phyloP scores from a whole-genome alignment of 345 rosid genomes.

The Acer negundo region DNA sequence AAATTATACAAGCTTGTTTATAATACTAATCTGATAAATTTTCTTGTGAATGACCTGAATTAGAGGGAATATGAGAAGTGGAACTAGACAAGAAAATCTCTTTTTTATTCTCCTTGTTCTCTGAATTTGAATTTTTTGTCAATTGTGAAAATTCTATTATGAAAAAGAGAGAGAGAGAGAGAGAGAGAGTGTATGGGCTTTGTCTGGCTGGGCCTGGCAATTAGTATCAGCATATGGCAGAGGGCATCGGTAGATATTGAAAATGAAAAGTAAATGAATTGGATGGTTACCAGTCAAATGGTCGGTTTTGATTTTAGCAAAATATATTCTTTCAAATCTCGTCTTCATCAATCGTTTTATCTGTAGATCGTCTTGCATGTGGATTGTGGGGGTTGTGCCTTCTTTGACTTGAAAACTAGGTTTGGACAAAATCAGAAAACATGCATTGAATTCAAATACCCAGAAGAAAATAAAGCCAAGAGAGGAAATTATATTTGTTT shows the following conservation, averaged over 20 bases:
- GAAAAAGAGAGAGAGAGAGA: background rate
- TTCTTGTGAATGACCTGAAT: background rate
- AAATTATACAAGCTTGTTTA: background rate
- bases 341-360: no score
- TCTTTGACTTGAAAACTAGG: background rate
- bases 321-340: no score
- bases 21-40: background rate
- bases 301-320: background rate
- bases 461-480: background rate
- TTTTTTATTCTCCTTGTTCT: background rate
- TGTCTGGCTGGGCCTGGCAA: background rate
- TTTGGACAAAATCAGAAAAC: background rate
- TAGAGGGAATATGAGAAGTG: background rate
- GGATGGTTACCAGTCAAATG: background rate
- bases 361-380: no score
- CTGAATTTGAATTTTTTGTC: no score
- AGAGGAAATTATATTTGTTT: background rate
- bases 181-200: background rate
- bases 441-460: background rate
- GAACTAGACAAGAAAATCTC: background rate
- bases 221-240: constrained; percentile 12
- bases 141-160: background rate
- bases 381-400: no score
- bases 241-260: background rate
- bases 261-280: no score